phyloP scores from a whole-genome alignment of 192 early-diverging fungal species.

The Coemansia sp. region DNA sequence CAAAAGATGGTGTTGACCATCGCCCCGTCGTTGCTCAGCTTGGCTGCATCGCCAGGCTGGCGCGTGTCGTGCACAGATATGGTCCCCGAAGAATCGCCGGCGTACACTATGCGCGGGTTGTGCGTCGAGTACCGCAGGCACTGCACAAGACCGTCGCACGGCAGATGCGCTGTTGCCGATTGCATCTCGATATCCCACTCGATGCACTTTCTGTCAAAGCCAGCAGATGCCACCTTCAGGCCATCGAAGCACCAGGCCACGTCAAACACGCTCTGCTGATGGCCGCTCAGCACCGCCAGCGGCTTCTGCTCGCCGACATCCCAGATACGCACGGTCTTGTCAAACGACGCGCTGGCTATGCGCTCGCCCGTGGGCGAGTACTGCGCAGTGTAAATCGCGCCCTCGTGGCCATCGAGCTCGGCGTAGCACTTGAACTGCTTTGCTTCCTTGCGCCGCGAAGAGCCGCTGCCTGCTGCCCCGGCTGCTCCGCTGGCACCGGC shows the following conservation, averaged over 20 bases:
- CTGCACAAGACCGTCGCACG: constrained; percentile 48
- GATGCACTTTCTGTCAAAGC: constrained; percentile 48
- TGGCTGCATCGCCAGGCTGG: constrained; percentile 19
- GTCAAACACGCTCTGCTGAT: constrained; percentile 51
- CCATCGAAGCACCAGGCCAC: constrained; percentile 49
- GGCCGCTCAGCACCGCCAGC: constrained; percentile 59
- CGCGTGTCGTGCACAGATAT: constrained; percentile 48
- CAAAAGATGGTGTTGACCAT: constrained; percentile 55
- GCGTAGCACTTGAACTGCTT: constrained; percentile 51
- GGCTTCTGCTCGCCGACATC: constrained; percentile 60
- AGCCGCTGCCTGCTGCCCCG: constrained; percentile 7
- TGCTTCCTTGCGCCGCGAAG: constrained; percentile 41
- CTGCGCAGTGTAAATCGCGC: constrained; percentile 87
- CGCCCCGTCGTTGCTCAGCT: constrained; percentile 42
- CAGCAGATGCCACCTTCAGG: constrained; percentile 36
- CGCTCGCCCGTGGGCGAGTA: constrained; percentile 82
- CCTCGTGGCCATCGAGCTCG: constrained; percentile 74
- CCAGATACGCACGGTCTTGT: constrained; percentile 91
- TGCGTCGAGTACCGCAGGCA: constrained; percentile 53
- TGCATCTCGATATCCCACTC: constrained; percentile 48
- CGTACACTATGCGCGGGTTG: constrained; percentile 59
- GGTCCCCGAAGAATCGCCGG: constrained; percentile 82
- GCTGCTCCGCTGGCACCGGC: constrained; percentile 4
- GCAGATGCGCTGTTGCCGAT: constrained; percentile 13
- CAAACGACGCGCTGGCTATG: constrained; percentile 91